Percentiles rank a stretch among this genome's conserved stretches.
phyloP scores from a whole-genome alignment of 129 eudicot genomes.

The Heracleum sosnowskyi region DNA sequence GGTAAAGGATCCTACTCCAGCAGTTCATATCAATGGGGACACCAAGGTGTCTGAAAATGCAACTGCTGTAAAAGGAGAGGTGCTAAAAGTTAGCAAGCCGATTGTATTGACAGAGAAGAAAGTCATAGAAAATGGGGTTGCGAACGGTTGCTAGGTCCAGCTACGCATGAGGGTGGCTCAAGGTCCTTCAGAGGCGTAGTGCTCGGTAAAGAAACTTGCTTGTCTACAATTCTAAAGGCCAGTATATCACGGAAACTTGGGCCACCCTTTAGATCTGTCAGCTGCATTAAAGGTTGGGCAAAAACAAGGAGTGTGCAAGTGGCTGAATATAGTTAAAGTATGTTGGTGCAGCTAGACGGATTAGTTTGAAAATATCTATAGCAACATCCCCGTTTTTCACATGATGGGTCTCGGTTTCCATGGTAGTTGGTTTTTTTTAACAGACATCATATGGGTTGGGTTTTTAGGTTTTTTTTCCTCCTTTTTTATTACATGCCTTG shows the following conservation, averaged over 20 bases:
- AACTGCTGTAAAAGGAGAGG: slow-evolving; percentile 8
- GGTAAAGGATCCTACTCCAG: slow-evolving; percentile 21
- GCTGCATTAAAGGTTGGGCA: background rate
- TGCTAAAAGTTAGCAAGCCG: slow-evolving; percentile 9
- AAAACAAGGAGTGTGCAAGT: background rate
- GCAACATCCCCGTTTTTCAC: background rate
- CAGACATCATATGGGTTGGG: slow-evolving; percentile 8
- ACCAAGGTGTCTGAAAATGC: slow-evolving; percentile 3
- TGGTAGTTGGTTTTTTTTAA: background rate
- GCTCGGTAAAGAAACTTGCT: background rate
- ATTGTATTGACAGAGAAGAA: slow-evolving; percentile 18
- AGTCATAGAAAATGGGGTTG: slow-evolving; percentile 34
- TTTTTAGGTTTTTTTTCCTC: background rate
- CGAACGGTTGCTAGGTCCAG: slow-evolving; percentile 38
- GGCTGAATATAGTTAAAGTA: background rate
- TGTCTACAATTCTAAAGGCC: background rate
- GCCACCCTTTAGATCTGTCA: slow-evolving; percentile 3
- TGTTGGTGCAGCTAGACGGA: background rate
- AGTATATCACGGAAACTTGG: background rate
- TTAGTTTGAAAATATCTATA: background rate
- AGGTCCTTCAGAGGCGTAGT: background rate
- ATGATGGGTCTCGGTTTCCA: slow-evolving; percentile 6
- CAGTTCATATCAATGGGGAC: slow-evolving; percentile 28
- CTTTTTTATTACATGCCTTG: background rate
- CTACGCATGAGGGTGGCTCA: slow-evolving; percentile 18